Conservation (phyloP, 2,329 filamentous ascomycete species). For the Pseudogymnoascus sp. region DNA sequence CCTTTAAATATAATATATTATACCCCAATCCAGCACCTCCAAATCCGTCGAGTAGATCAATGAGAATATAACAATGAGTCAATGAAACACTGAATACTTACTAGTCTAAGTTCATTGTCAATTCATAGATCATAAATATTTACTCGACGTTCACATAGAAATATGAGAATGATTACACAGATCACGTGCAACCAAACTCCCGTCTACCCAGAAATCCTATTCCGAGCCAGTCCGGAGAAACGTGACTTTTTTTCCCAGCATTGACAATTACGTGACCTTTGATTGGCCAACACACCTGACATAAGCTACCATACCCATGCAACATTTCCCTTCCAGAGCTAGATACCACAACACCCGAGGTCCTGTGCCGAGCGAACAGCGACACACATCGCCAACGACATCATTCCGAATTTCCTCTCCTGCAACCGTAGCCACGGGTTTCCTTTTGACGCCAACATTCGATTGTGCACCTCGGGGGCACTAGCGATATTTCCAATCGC, state of each 20-base stretch:
- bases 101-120: neutral
- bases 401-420: conserved; percentile 5
- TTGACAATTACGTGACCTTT: conserved; percentile 5
- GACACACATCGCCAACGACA: conserved; percentile 12
- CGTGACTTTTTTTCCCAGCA: conserved; percentile 10
- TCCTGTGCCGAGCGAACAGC: conserved; percentile 9
- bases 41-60: neutral
- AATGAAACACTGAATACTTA: neutral
- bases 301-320: conserved; percentile 3
- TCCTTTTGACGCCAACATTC: neutral
- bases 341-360: conserved; percentile 14
- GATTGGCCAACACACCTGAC: conserved; percentile 6
- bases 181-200: neutral
- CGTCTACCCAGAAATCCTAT: neutral
- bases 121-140: neutral
- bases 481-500: conserved; percentile 2
- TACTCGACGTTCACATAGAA: neutral
- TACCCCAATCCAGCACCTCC: too few relatives aligned
- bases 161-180: neutral
- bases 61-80: neutral
- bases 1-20: neutral
- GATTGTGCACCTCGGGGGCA: conserved; percentile 11
- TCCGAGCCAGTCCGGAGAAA: conserved; percentile 10
- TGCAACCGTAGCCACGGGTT: conserved; percentile 7
- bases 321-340: conserved; percentile 11